Base-by-base conservation (phyloP, 768 basidiomycete genomes). In the Coprinopsis marcescibilis region DNA sequence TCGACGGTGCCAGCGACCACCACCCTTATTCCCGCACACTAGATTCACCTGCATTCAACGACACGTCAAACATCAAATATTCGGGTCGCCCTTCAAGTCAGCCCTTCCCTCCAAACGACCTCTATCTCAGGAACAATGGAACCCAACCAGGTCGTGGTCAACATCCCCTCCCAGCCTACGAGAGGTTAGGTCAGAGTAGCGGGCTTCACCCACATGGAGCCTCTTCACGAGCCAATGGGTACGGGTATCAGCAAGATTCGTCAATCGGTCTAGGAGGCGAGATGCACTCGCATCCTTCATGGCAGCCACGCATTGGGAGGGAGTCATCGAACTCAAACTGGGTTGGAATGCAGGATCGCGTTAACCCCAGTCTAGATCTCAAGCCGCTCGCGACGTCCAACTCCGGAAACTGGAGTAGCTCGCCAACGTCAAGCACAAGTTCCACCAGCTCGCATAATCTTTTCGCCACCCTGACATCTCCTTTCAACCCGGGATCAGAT, bases 11-110 rank as follows among this genome's bases (percentile, higher is more conserved):
- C 15, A n/a, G 57, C 33, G 52, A 58, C 13, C 35, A n/a, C n/a
- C n/a, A 57, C 6, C 56, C 60, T 14, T 62, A 60, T 43, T 32
- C 63, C 21, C 64, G 62, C 26, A 40, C 57, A 11, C 44, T 43
- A 19, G 42, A 44, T 30, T 19, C 42, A 17, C 35, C 48, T n/a
- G 14, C 25, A 2, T 44, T 23, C 43, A 17, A 24, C 11, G 42
- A 30, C 26, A 4, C 41, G 14, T 27, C 24, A 20, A 17, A 11
- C 13, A 29, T 44, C 17, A 49, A 44, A 39, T 49, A 49, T 41
- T 34, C 48, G 14, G 21, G 41, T 56, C 8, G 48, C 46, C 40
- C 53, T 12, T 54, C 57, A 5, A 59, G 63, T 20, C 40, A 50
- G 25, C 39, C 57, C 17, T 59, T 56, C 52, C 58, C 57, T 36